Evolutionary conservation across 2,329 filamentous ascomycete species (phyloP).

Genomic region (Emmonsiellopsis sp.): DNA sequence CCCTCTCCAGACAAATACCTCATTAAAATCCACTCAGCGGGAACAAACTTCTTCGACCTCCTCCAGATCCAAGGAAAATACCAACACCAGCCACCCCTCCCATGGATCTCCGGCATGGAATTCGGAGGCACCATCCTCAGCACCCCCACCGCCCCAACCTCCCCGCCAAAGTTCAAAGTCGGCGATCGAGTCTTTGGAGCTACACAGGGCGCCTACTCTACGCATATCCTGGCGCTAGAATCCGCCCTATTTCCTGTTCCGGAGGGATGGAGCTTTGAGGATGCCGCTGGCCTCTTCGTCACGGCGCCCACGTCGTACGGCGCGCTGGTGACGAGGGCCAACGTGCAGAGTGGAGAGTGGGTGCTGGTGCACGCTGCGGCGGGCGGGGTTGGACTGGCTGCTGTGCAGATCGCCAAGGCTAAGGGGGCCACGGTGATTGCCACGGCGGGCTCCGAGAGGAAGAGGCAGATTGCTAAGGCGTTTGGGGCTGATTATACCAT

Average conservation of each 20-base stretch:
- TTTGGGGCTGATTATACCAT: conserved; percentile 82
- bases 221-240: conserved; percentile 60
- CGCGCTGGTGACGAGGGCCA: conserved; percentile 67
- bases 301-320: conserved; percentile 87
- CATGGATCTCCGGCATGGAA: conserved; percentile 79
- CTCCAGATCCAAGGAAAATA: conserved; percentile 94
- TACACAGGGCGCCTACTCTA: conserved; percentile 76
- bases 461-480: conserved; percentile 64
- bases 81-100: conserved; percentile 79
- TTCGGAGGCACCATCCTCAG: conserved; percentile 72
- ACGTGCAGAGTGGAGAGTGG: conserved; percentile 68
- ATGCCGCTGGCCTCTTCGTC: conserved; percentile 82
- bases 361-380: conserved; percentile 89
- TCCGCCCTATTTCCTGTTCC: conserved; percentile 63
- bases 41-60: conserved; percentile 95
- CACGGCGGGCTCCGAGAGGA: conserved; percentile 71
- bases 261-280: conserved; percentile 68
- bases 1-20: conserved; percentile 69
- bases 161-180: conserved; percentile 55
- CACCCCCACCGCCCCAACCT: conserved; percentile 44
- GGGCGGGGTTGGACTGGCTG: conserved; percentile 81
- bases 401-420: conserved; percentile 89
- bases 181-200: conserved; percentile 83
- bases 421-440: conserved; percentile 87
- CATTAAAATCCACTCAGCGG: conserved; percentile 75